Conservation (phyloP, 139 green algal genomes). For the Gonium pectorale region DNA sequence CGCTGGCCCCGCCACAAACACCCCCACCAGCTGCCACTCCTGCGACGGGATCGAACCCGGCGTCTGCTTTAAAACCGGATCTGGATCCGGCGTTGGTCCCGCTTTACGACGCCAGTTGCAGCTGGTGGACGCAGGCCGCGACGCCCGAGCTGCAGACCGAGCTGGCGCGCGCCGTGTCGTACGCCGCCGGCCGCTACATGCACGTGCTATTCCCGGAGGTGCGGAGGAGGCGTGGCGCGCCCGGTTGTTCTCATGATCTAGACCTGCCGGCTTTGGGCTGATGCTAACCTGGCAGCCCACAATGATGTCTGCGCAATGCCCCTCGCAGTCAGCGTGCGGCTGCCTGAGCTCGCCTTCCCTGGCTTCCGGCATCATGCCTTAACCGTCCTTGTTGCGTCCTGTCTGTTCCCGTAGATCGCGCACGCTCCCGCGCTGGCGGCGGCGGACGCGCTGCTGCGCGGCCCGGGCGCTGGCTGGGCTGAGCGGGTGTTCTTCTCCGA, state of each 20-base stretch:
- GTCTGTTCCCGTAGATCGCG: slow-evolving; percentile 92
- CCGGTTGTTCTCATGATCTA: too few species aligned
- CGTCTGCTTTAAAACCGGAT: too few species aligned
- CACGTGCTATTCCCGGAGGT: slow-evolving; percentile 97
- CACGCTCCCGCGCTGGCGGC: slow-evolving; percentile 76
- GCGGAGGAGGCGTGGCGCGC: too few species aligned
- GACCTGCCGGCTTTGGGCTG: too few species aligned
- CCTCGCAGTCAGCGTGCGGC: too few species aligned
- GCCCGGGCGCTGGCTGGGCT: slow-evolving; percentile 79
- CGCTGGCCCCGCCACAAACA: slow-evolving; percentile 53
- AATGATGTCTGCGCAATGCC: too few species aligned
- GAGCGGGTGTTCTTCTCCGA: slow-evolving; percentile 85
- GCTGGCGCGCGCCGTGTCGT: slow-evolving; percentile 72
- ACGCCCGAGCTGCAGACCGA: slow-evolving; percentile 70
- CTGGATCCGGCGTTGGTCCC: slow-evolving; percentile 52
- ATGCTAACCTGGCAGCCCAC: too few species aligned
- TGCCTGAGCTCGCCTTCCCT: too few species aligned
- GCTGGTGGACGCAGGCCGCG: slow-evolving; percentile 95
- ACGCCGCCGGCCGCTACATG: slow-evolving; percentile 86
- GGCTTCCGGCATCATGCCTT: too few species aligned
- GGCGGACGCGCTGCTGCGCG: slow-evolving; percentile 70
- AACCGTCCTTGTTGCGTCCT: too few species aligned
- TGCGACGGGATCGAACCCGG: too few species aligned
- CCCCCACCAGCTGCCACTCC: too few species aligned
- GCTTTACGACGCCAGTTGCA: slow-evolving; percentile 91